phyloP scores from a whole-genome alignment of 495 filamentous ascomycete genomes.

The Penicillium alfredii region DNA sequence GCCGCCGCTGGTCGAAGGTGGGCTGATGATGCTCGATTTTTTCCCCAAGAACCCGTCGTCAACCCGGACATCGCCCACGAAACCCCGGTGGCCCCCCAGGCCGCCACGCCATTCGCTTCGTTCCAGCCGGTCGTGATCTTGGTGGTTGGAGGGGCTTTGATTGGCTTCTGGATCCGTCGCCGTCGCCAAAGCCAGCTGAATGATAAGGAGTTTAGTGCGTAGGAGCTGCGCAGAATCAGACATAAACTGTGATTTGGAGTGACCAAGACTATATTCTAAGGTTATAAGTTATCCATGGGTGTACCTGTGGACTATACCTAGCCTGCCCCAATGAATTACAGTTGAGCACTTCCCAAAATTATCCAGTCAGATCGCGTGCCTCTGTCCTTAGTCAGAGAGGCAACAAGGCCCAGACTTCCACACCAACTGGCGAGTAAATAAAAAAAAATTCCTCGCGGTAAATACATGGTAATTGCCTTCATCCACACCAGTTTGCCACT shows the following conservation, averaged over 20 bases:
- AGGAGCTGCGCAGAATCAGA: not conserved
- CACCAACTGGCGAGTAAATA: slow-evolving; percentile 7
- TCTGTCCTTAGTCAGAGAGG: slow-evolving; percentile 8
- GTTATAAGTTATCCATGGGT: too few species aligned
- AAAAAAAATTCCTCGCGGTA: slow-evolving; percentile 4
- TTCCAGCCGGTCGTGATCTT: slow-evolving; percentile 40
- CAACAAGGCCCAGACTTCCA: slow-evolving; percentile 5
- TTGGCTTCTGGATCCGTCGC: slow-evolving; percentile 32
- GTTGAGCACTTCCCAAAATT: too few species aligned
- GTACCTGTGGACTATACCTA: too few species aligned
- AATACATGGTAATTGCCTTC: slow-evolving; percentile 1
- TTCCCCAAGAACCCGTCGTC: slow-evolving; percentile 21
- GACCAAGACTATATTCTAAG: too few species aligned
- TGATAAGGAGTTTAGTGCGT: slow-evolving; percentile 17
- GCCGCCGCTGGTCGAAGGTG: slow-evolving; percentile 24
- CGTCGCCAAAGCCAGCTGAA: slow-evolving; percentile 15
- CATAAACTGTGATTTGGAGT: too few species aligned
- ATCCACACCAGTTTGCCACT: not conserved
- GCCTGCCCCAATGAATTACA: too few species aligned
- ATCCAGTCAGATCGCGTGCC: slow-evolving; percentile 2
- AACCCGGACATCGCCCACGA: slow-evolving; percentile 4
- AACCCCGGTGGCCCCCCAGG: slow-evolving; percentile 16
- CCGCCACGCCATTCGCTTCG: slow-evolving; percentile 17
- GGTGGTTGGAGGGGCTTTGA: slow-evolving; percentile 33
- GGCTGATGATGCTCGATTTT: slow-evolving; percentile 34